Base-by-base conservation (phyloP, 768 basidiomycete genomes). In the Mycena venus region DNA sequence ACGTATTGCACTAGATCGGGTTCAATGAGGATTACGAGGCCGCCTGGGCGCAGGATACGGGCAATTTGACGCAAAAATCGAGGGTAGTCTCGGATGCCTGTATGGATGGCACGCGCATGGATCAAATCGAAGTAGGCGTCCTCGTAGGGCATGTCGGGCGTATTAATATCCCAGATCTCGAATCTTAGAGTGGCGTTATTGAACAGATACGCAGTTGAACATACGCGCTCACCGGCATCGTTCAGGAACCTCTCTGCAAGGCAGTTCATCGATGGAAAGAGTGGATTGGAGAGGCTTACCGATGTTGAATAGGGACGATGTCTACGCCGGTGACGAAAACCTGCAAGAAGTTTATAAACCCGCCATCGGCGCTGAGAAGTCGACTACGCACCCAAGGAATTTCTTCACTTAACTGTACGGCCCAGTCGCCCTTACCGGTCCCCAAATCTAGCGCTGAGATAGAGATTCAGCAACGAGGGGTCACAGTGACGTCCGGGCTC, bases 21-120 rank as follows among this genome's bases (percentile, higher is more conserved):
- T 70, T 94, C 93, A 67, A 93, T 89, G 47, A 94, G 82, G 68
- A 94, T 88, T 74, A 93, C 86, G 55, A 94, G 86, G n/a, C 93
- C 93, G 68, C 93, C 93, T 34, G 92, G 92, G 36, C 92, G 91
- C 36, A 94, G 87, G 76, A 94, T 85, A 72, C 93, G 91, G 55
- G 86, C 88, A 51, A 92, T 86, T 82, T 94, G 91, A 68, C 85
- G 84, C 6, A 94, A 78, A 74, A 94, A 88, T 27, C 86, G 87
- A 59, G 90, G 87, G 78, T 93, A 93, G 78, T 93, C 84, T 70
- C 85, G 86, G 73, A 94, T 91, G 67, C 93, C 93, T 29, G 87
- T 90, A 78, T 93, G 91, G 79, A 94, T 87, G 40, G 88, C 92
- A 66, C 93, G 90, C 44, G 91, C 92, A 78, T 94, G 93, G 55